These are phyloP conservation scores for Mortierella sp. DNA, from an alignment of 371 early-diverging fungal genomes.

Conservation along the genomic window DNA sequence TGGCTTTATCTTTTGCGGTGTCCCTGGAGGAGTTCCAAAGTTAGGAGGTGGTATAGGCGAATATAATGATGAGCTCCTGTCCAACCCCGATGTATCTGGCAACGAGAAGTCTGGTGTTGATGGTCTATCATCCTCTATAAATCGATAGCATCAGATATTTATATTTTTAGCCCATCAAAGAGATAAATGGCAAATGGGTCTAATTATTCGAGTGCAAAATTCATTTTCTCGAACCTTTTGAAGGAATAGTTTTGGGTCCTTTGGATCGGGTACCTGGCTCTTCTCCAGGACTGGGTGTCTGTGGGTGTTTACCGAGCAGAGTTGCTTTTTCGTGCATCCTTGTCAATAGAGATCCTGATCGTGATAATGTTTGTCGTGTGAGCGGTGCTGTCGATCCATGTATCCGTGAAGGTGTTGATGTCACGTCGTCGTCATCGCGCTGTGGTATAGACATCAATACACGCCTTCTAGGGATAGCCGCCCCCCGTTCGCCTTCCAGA, in stretches of 20 bases:
- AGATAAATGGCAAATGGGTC: background rate
- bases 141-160: background rate
- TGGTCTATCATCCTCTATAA: constrained; percentile 13
- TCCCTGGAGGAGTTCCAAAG: constrained; percentile 46
- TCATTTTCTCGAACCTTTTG: constrained; percentile 11
- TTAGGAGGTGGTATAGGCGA: constrained; percentile 42
- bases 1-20: constrained; percentile 15
- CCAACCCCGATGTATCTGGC: constrained; percentile 14
- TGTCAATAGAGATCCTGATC: constrained; percentile 27
- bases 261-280: constrained; percentile 29
- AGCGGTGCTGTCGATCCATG: constrained; percentile 1
- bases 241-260: constrained; percentile 24
- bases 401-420: constrained; percentile 35
- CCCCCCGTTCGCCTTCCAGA: constrained; percentile 24
- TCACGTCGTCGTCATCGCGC: constrained; percentile 14
- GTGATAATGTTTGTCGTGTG: background rate
- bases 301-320: constrained; percentile 49
- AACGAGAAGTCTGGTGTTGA: constrained; percentile 20
- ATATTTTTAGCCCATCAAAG: background rate
- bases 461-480: constrained; percentile 26
- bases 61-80: constrained; percentile 6
- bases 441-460: constrained; percentile 14
- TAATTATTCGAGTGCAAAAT: background rate
- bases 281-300: constrained; percentile 42
- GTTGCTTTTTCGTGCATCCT: constrained; percentile 41